A percentile compares a stretch with the other conserved stretches of the same genome.
phyloP scores from a whole-genome alignment of 257 asterid species.

The Eustoma russellianum region DNA sequence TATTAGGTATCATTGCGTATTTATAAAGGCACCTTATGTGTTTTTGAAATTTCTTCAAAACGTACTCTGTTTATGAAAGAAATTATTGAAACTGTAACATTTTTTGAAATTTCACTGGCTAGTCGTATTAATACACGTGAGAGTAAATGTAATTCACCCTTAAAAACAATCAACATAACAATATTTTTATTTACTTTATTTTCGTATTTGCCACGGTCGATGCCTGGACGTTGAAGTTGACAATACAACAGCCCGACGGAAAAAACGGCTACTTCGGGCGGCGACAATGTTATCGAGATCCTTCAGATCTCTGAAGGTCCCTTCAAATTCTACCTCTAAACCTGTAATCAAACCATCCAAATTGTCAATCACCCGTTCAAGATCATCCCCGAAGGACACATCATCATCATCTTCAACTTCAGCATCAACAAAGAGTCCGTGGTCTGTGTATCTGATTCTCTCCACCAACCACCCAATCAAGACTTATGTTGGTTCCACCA shows the following conservation, averaged over 20 bases:
- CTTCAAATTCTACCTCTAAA: constrained; percentile 12
- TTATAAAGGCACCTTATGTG: too few species aligned
- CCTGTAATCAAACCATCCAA: constrained; percentile 11
- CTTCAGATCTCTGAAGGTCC: constrained; percentile 58
- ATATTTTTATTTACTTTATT: too few species aligned
- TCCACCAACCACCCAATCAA: constrained; percentile 67
- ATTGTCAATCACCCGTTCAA: constrained; percentile 12
- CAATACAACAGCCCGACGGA: too few species aligned
- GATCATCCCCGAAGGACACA: not conserved
- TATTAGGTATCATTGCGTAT: too few species aligned
- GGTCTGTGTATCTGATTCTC: constrained; percentile 79
- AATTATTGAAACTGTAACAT: too few species aligned
- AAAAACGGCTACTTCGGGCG: constrained; percentile 10
- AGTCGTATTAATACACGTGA: too few species aligned
- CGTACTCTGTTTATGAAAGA: too few species aligned
- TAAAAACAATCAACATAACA: too few species aligned
- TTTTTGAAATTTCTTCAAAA: too few species aligned
- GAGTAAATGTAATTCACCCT: too few species aligned
- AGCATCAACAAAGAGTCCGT: constrained; percentile 22
- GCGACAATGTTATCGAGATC: constrained; percentile 38
- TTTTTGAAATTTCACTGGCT: too few species aligned
- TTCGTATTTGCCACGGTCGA: too few species aligned
- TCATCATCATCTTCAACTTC: constrained; percentile 14
- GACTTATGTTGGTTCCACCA: constrained; percentile 82
- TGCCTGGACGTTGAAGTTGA: not conserved